These are phyloP conservation scores for Chlorella vulgaris DNA, from an alignment of 139 green algal genomes.

Conservation along the genomic window DNA sequence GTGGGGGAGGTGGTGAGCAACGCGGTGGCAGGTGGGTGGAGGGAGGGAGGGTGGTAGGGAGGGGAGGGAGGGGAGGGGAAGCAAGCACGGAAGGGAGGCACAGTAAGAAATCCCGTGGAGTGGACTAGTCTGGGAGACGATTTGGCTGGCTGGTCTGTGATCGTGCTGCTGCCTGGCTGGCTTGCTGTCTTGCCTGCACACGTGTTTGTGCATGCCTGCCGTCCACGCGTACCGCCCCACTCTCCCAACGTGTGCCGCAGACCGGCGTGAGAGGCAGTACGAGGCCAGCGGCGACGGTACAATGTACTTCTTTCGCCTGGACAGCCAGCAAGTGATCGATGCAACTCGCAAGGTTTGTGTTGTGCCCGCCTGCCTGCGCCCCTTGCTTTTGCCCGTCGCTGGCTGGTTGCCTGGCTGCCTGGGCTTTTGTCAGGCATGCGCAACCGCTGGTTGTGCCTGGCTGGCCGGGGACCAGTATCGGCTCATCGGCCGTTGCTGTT, in stretches of 20 bases:
- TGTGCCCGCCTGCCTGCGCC: neutral
- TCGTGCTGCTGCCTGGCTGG: neutral
- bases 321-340: constrained; percentile 63
- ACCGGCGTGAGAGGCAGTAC: constrained; percentile 74
- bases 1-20: constrained; percentile 71
- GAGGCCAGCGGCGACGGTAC: constrained; percentile 54
- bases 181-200: neutral
- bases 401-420: neutral
- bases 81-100: neutral
- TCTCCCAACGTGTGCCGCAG: constrained; percentile 31
- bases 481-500: neutral
- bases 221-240: too few species aligned
- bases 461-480: neutral
- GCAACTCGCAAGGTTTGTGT: constrained; percentile 60
- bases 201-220: neutral
- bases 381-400: neutral
- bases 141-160: neutral
- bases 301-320: constrained; percentile 76
- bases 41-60: too few species aligned
- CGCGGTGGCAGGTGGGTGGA: constrained; percentile 50
- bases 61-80: too few species aligned
- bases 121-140: too few species aligned
- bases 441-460: too few species aligned
- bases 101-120: too few species aligned
- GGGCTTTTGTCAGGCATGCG: neutral